Evolutionary conservation across 164 flowering plant genomes (phyloP), one percentile per base, ranked within the genome.

Genomic region (Echeveria elegans): DNA sequence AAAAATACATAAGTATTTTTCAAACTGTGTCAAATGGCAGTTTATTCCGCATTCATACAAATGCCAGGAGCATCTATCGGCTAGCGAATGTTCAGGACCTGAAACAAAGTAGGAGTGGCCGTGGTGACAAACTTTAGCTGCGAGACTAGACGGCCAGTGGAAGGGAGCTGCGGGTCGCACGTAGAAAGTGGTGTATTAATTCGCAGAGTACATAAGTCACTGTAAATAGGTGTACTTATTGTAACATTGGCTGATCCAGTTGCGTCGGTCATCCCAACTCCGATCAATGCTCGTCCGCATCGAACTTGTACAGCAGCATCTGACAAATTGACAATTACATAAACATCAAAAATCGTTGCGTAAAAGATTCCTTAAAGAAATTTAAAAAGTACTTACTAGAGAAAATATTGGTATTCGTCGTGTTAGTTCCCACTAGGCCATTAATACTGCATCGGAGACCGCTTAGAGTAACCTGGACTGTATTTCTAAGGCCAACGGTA

Each of bases 171-270:
- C 53, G 53, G 23, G 53, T 48, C 53, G 53, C 53, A 48, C 1
- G 24, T n/a, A n/a, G 53, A 48, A 48, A 48, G 53, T 0, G 53
- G 53, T n/a, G 53, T 48, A 28, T 37, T 72, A 59, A 47, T n/a
- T 23, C 53, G 18, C 47, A 41, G 16, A 41, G 47, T 41, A 41
- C 47, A 41, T 41, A 41, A 47, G 8, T 24, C 24, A n/a, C n/a
- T 47, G 21, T 19, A 47, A n/a, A 0, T 0, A 19, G 53, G 53
- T 47, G 53, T 5, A 11, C 4, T 19, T 47, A 47, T 47, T 19
- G 53, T 47, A 19, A 47, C 23, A 11, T 47, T 47, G 53, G 53
- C 53, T 18, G 53, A 47, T 47, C 53, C 53, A n/a, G 24, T 47
- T n/a, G 24, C 19, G 53, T 47, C 53, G 4, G 53, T 47, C 0